Conservation (phyloP, 129 eudicot species). For the Flaveria bidentis region DNA sequence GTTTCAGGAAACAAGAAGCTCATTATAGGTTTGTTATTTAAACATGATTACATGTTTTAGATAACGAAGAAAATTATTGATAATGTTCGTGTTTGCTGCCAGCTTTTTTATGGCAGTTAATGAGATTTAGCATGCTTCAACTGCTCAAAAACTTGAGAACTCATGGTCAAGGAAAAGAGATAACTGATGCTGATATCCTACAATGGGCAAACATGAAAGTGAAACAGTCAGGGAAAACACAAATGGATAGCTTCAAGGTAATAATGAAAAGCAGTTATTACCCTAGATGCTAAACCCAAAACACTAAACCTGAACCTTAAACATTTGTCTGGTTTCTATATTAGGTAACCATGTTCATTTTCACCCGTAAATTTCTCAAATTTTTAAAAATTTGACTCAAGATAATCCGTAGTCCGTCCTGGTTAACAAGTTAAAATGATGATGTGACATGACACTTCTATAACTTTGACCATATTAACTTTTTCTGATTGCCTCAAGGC, state of each 20-base stretch:
- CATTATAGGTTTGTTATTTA: slow-evolving; percentile 52
- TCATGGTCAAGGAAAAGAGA: slow-evolving; percentile 87
- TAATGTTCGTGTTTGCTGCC: slow-evolving; percentile 26
- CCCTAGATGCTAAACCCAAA: not conserved
- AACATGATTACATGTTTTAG: not conserved
- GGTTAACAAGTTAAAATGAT: no score
- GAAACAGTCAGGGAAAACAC: slow-evolving; percentile 53
- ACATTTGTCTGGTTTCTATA: not conserved
- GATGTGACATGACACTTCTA: no score
- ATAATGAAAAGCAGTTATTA: not conserved
- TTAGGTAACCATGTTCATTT: not conserved
- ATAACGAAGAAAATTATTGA: slow-evolving; percentile 10
- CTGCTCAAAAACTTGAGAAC: slow-evolving; percentile 80
- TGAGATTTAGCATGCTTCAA: slow-evolving; percentile 87
- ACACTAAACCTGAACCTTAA: no score
- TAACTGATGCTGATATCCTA: slow-evolving; percentile 73
- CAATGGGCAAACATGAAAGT: slow-evolving; percentile 94
- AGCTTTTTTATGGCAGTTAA: slow-evolving; percentile 94
- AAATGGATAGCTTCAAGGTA: slow-evolving; percentile 94
- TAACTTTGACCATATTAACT: not conserved
- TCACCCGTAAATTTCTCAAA: not conserved
- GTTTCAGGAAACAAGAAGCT: slow-evolving; percentile 90
- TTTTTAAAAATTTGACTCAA: no score
- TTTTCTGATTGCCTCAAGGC: not conserved
- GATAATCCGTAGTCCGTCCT: no score